Conservation (phyloP, 352 stramenopile species). For the Phytopythium cucurbitacearum region DNA sequence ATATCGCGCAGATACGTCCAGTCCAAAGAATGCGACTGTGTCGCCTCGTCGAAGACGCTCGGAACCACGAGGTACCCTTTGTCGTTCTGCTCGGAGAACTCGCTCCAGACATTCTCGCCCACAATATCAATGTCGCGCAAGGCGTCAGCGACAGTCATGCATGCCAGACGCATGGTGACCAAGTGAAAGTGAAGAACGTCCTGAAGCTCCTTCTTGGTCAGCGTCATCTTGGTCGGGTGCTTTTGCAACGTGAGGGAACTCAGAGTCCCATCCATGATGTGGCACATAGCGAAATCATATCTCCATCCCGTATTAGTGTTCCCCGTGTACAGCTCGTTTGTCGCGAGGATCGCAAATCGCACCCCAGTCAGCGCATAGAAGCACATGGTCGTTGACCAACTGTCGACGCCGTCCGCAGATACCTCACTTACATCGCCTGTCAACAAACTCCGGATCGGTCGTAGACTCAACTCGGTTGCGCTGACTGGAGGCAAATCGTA, state of each 20-base stretch:
- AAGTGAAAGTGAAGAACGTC: conserved; percentile 73
- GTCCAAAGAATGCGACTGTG: conserved; percentile 32
- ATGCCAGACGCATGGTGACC: conserved; percentile 71
- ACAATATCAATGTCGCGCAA: conserved; percentile 63
- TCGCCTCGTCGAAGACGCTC: conserved; percentile 24
- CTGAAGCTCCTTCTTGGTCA: conserved; percentile 57
- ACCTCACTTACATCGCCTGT: neutral
- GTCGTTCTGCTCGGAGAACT: conserved; percentile 86
- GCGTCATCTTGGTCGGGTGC: conserved; percentile 21
- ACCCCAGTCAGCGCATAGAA: conserved; percentile 73
- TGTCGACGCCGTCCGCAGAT: conserved; percentile 16
- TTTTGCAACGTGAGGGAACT: conserved; percentile 61
- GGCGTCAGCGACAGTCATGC: conserved; percentile 70
- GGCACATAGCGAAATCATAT: conserved; percentile 78
- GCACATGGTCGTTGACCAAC: conserved; percentile 58
- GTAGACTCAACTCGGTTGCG: conserved; percentile 61
- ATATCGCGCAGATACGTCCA: conserved; percentile 68
- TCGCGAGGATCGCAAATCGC: conserved; percentile 70
- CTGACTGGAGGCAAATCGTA: conserved; percentile 84
- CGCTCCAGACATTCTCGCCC: conserved; percentile 59
- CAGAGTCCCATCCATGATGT: conserved; percentile 63
- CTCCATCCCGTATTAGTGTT: conserved; percentile 78
- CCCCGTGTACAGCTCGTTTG: conserved; percentile 74
- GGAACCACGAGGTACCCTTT: conserved; percentile 85
- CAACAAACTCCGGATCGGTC: conserved; percentile 50